Evolutionary conservation across 2,329 filamentous ascomycete genomes (phyloP).

Genomic region (Verticillium albo-atrum): DNA sequence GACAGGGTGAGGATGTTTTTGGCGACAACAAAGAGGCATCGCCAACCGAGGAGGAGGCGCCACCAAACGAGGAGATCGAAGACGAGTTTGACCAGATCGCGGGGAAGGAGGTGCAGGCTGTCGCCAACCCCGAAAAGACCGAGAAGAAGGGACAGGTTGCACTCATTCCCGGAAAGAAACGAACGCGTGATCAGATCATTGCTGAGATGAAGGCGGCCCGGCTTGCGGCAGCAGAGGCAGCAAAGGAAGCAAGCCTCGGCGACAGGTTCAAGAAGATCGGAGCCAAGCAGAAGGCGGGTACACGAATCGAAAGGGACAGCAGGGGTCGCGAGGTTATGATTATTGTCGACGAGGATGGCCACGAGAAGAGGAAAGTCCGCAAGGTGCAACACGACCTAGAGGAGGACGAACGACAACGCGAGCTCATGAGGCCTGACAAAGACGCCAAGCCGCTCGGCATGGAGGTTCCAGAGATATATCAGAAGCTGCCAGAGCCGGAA

Average conservation of each 20-base stretch:
- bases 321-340: conserved; percentile 62
- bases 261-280: conserved; percentile 63
- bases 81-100: conserved; percentile 61
- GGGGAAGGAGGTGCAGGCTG: conserved; percentile 46
- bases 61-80: conserved; percentile 49
- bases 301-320: conserved; percentile 56
- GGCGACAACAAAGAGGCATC: conserved; percentile 24
- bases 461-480: conserved; percentile 59
- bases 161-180: conserved; percentile 52
- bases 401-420: conserved; percentile 29
- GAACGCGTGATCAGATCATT: conserved; percentile 62
- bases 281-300: conserved; percentile 45
- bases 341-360: conserved; percentile 60
- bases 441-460: conserved; percentile 57
- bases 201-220: conserved; percentile 62
- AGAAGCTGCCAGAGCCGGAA: conserved; percentile 38
- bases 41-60: conserved; percentile 22
- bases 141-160: conserved; percentile 57
- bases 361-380: conserved; percentile 61
- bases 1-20: conserved; percentile 64
- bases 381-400: conserved; percentile 38
- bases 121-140: conserved; percentile 44
- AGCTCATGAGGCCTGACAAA: conserved; percentile 50
- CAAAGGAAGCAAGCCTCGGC: conserved; percentile 47
- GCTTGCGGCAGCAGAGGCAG: conserved; percentile 49